Conservation (phyloP, 441 rosid genomes). For the Rhodomyrtus psidioides region DNA sequence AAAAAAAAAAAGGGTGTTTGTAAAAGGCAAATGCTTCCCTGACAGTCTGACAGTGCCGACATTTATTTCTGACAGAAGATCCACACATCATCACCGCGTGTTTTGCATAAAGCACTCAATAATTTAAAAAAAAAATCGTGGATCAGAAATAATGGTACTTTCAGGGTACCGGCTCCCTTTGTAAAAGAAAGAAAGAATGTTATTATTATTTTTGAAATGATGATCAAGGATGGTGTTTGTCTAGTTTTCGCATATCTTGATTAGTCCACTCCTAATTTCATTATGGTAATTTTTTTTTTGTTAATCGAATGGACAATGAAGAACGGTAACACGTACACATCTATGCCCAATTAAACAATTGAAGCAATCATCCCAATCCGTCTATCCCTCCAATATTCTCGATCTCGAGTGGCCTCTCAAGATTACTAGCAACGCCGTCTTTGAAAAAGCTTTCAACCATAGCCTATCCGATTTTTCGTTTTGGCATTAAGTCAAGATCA, state of each 20-base stretch:
- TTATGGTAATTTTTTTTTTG: too few relatives aligned
- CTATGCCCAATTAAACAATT: not conserved
- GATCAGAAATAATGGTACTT: too few relatives aligned
- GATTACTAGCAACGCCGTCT: not conserved
- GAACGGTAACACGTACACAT: not conserved
- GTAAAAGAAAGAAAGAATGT: not conserved
- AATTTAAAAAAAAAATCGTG: too few relatives aligned
- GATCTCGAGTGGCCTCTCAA: not conserved
- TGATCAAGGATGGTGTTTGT: not conserved
- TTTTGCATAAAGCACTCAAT: too few relatives aligned
- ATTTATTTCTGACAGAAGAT: too few relatives aligned
- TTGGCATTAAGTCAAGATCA: not conserved
- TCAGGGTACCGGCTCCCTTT: too few relatives aligned
- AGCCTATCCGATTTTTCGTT: not conserved
- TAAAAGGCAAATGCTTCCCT: not conserved
- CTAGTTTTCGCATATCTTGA: fast-evolving
- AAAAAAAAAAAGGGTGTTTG: not conserved
- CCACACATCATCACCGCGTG: too few relatives aligned
- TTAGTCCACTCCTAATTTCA: not conserved
- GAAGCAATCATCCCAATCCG: not conserved
- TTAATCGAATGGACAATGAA: not conserved
- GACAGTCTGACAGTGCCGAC: too few relatives aligned
- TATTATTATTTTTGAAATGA: not conserved
- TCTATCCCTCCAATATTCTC: not conserved
- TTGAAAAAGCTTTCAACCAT: not conserved